A percentile compares a stretch with the other conserved stretches of the same genome.
These are phyloP conservation scores for Jamesozyma rosinii DNA, from an alignment of 805 yeast genomes.

Conservation along the genomic window DNA sequence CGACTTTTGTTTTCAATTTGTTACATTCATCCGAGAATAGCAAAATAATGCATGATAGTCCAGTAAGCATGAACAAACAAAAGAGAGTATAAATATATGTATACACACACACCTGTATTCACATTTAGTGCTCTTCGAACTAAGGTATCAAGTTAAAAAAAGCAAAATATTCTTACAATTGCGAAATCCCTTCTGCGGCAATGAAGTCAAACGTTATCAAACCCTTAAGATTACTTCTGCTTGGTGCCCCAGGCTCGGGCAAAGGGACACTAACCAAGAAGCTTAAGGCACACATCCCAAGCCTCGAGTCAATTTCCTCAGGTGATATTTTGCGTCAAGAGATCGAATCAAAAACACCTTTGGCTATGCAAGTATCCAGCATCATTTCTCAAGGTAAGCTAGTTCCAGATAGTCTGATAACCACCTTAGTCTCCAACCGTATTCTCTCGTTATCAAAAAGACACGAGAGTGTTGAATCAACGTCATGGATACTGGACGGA, in stretches of 20 bases:
- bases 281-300: conserved; percentile 45
- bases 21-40: no score
- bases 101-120: no score
- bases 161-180: no score
- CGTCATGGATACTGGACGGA: conserved; percentile 80
- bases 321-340: conserved; percentile 76
- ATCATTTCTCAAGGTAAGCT: conserved; percentile 56
- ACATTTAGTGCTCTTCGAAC: no score
- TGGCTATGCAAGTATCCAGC: conserved; percentile 50
- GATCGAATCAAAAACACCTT: conserved; percentile 41
- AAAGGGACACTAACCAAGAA: conserved; percentile 81
- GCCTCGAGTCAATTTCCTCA: conserved; percentile 56
- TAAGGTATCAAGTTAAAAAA: no score
- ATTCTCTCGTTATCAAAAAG: conserved; percentile 23
- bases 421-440: conserved; percentile 33
- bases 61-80: no score
- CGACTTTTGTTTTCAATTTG: no score
- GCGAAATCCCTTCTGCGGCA: no score
- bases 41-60: no score
- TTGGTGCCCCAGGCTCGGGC: conserved; percentile 96
- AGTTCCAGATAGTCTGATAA: conserved; percentile 67
- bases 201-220: no score
- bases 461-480: conserved; percentile 16
- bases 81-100: no score
- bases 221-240: conserved; percentile 57